Conservation (phyloP, 2,329 filamentous ascomycete genomes). For the Alternaria angustiovoidea region DNA sequence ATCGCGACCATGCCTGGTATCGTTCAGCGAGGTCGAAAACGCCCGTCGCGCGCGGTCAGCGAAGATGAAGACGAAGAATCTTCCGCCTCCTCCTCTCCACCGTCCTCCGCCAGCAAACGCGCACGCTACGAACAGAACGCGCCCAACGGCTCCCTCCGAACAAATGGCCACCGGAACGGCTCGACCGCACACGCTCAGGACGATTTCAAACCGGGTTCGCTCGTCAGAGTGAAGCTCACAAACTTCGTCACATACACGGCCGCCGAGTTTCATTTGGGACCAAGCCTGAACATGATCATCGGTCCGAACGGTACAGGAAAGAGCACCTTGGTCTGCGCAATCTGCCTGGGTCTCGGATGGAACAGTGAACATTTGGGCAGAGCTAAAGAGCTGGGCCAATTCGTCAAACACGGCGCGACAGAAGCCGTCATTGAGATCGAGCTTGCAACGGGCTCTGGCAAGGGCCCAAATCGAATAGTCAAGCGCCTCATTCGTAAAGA, state of each 20-base stretch:
- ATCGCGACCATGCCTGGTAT: conserved; percentile 38
- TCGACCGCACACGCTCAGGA: conserved; percentile 23
- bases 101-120: conserved; percentile 43
- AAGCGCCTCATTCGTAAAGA: conserved; percentile 80
- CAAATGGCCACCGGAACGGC: conserved; percentile 8
- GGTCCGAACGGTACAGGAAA: conserved; percentile 99
- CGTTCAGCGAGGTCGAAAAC: conserved; percentile 34
- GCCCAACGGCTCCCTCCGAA: conserved; percentile 27
- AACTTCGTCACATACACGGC: conserved; percentile 96
- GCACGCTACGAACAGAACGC: conserved; percentile 41
- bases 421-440: conserved; percentile 90
- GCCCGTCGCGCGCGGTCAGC: conserved; percentile 26
- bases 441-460: conserved; percentile 69
- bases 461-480: conserved; percentile 74
- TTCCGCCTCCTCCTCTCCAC: conserved; percentile 27
- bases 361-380: conserved; percentile 76
- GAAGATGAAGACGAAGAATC: conserved; percentile 33
- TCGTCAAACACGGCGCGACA: conserved; percentile 86
- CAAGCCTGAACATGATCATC: conserved; percentile 97
- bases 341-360: conserved; percentile 91
- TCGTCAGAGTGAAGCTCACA: conserved; percentile 82
- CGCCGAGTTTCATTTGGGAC: conserved; percentile 89
- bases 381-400: conserved; percentile 84
- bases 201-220: conserved; percentile 73
- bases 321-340: conserved; percentile 95